Evolutionary conservation across 2,329 filamentous ascomycete species (phyloP).

Genomic region (Trichoderma breve): DNA sequence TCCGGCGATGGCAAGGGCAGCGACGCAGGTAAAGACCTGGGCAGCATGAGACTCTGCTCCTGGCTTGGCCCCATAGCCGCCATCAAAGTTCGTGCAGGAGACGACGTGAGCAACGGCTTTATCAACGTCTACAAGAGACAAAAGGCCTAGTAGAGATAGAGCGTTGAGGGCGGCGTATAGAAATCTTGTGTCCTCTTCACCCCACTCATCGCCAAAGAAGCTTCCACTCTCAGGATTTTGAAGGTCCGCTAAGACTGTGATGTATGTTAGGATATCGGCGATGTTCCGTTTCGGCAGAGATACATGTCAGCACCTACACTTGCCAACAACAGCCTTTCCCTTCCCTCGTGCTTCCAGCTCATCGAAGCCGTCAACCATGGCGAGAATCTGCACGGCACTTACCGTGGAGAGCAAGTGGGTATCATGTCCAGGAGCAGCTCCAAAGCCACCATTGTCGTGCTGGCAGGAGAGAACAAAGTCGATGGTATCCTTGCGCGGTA

Average conservation of each 20-base stretch:
- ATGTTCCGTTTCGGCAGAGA: constrained; percentile 19
- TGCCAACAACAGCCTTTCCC: constrained; percentile 66
- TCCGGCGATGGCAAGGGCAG: constrained; percentile 78
- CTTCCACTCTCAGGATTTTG: constrained; percentile 81
- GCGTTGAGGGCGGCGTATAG: constrained; percentile 88
- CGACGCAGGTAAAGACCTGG: constrained; percentile 93
- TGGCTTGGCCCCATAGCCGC: constrained; percentile 84
- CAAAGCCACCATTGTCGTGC: constrained; percentile 85
- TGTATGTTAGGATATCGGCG: constrained; percentile 1
- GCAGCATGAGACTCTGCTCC: constrained; percentile 93
- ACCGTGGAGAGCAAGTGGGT: constrained; percentile 95
- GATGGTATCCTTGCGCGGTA: constrained; percentile 78
- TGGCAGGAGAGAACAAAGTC: constrained; percentile 96
- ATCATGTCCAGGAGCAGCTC: constrained; percentile 90
- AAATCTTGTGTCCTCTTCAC: constrained; percentile 92
- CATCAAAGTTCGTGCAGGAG: constrained; percentile 88
- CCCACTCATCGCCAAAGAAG: constrained; percentile 94
- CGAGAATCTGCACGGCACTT: constrained; percentile 90
- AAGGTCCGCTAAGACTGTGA: constrained; percentile 70
- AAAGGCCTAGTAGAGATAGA: constrained; percentile 74
- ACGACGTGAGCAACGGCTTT: constrained; percentile 78
- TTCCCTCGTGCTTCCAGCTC: constrained; percentile 72
- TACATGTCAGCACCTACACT: constrained; percentile 60
- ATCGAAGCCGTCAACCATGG: constrained; percentile 78
- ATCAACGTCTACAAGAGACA: constrained; percentile 72